These are phyloP conservation scores for Saccharum officinarum DNA, from an alignment of 176 grass and related monocot species.

Conservation along the genomic window DNA sequence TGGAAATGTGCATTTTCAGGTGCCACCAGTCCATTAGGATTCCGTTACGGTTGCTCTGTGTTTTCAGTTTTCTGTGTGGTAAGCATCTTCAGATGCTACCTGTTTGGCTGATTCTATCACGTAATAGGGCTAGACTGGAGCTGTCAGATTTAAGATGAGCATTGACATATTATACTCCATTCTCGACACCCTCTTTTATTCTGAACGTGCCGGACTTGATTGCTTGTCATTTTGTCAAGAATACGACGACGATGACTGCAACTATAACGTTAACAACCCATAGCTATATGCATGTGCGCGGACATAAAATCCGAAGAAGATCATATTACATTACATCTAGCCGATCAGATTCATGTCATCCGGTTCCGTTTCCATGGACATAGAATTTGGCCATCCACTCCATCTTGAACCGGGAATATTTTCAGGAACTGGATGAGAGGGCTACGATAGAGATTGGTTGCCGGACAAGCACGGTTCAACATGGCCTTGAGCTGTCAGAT, in stretches of 20 bases:
- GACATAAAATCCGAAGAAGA: not conserved
- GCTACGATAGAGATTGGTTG: not conserved
- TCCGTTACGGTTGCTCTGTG: not conserved
- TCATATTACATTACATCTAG: not conserved
- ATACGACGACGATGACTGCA: not conserved
- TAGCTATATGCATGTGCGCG: not conserved
- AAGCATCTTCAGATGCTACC: not conserved
- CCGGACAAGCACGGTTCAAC: not conserved
- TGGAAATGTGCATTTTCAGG: not conserved
- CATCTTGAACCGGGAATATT: constrained; percentile 9
- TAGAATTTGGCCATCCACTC: not conserved
- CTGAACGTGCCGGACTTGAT: not conserved
- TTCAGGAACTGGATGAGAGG: not conserved
- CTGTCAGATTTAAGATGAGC: not conserved
- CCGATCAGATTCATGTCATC: not conserved
- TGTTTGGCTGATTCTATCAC: not conserved
- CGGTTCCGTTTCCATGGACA: not conserved
- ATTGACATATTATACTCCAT: not conserved
- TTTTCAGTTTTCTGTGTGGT: not conserved
- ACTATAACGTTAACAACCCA: not conserved
- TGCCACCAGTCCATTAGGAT: not conserved
- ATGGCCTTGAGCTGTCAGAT: not conserved
- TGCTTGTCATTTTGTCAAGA: not conserved
- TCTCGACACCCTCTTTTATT: not conserved
- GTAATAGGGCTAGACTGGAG: no score